Evolutionary conservation across 108 stramenopile species (phyloP).

Genomic region (Skeletonema menzelii): DNA sequence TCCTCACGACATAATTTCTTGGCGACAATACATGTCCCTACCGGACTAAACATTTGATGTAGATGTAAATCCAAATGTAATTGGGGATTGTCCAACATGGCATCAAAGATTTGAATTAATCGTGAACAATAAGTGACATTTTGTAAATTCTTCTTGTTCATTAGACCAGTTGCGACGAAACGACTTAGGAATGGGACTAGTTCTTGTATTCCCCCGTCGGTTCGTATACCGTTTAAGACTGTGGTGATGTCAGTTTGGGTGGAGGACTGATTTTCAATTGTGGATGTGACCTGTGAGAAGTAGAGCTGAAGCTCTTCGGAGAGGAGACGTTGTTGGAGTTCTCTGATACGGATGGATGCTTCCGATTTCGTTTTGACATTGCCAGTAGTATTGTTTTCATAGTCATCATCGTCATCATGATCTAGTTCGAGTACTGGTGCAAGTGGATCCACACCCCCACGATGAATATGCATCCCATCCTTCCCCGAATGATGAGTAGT

Average conservation of each 20-base stretch:
- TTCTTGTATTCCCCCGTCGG: slow-evolving; percentile 78
- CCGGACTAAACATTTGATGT: slow-evolving; percentile 78
- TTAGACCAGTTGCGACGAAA: slow-evolving; percentile 56
- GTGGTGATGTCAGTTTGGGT: slow-evolving; percentile 3
- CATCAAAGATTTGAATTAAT: slow-evolving; percentile 62
- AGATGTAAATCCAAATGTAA: slow-evolving; percentile 86
- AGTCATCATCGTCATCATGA: slow-evolving; percentile 10
- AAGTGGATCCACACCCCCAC: neutral
- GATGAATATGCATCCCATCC: neutral
- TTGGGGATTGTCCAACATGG: slow-evolving; percentile 68
- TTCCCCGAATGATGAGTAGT: neutral
- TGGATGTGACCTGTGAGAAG: slow-evolving; percentile 65
- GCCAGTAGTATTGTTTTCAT: neutral
- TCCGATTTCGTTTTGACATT: neutral
- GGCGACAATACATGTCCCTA: slow-evolving; percentile 83
- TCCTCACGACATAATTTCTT: slow-evolving; percentile 54
- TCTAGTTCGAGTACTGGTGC: neutral
- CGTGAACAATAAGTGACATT: slow-evolving; percentile 66
- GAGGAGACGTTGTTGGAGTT: slow-evolving; percentile 73
- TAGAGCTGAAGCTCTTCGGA: slow-evolving; percentile 86
- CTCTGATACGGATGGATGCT: slow-evolving; percentile 56
- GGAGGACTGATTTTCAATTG: slow-evolving; percentile 61
- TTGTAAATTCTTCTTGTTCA: slow-evolving; percentile 56
- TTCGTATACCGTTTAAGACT: slow-evolving; percentile 39
- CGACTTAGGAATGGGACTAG: slow-evolving; percentile 78